These are phyloP conservation scores for Fraxinus platypoda DNA, from an alignment of 305 asterid genomes.

Conservation along the genomic window DNA sequence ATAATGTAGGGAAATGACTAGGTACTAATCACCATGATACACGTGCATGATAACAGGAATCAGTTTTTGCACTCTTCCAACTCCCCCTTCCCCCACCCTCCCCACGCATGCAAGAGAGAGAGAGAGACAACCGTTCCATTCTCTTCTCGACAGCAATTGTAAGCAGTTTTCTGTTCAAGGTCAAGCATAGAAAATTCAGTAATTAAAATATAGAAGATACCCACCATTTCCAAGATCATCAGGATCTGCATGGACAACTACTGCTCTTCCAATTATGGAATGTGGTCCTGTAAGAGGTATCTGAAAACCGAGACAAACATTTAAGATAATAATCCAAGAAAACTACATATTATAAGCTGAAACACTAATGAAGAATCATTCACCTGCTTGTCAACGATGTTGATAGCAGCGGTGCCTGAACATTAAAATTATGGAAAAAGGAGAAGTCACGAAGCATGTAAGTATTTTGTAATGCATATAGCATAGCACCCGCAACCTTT, in stretches of 20 bases:
- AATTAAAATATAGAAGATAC: slow-evolving; percentile 15
- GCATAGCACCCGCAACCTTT: not conserved
- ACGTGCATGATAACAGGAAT: not conserved
- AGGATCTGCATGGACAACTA: slow-evolving; percentile 91
- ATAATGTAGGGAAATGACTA: not conserved
- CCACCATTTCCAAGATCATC: slow-evolving; percentile 95
- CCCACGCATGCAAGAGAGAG: not conserved
- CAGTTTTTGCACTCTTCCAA: not conserved
- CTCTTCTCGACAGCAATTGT: not conserved
- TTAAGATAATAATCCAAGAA: slow-evolving; percentile 9
- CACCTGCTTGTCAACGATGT: slow-evolving; percentile 74
- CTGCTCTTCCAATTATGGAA: slow-evolving; percentile 92
- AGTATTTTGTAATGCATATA: not conserved
- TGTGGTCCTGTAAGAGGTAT: slow-evolving; percentile 78
- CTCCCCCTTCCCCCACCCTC: not conserved
- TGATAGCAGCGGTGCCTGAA: slow-evolving; percentile 68
- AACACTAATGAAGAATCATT: not conserved
- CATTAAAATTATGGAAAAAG: not conserved
- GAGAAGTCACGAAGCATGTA: slow-evolving; percentile 2
- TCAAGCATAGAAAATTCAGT: not conserved
- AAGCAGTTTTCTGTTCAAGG: not conserved
- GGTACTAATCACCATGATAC: not conserved
- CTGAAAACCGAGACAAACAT: slow-evolving; percentile 31
- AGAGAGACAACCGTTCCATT: not conserved
- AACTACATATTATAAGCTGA: not conserved